Conservation (phyloP, 2,329 filamentous ascomycete genomes). For the Hypoxylon sp. region DNA sequence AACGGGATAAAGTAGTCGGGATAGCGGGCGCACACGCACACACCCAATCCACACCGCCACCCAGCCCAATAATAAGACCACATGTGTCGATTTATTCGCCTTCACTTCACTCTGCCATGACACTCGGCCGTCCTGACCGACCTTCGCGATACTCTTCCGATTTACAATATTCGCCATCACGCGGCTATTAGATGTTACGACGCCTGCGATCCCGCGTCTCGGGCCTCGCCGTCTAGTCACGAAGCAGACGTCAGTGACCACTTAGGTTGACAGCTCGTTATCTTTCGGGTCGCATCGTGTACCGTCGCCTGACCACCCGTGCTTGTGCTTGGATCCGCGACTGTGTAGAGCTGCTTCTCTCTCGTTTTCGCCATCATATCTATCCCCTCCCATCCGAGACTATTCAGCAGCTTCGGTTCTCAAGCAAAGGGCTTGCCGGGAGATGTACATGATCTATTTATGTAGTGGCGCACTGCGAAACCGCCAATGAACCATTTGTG, state of each 20-base stretch:
- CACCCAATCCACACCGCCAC: constrained; percentile 21
- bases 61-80: constrained; percentile 21
- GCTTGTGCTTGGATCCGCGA: background rate
- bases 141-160: background rate
- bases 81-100: constrained; percentile 30
- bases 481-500: too few species aligned
- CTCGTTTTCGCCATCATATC: background rate
- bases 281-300: background rate
- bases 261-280: background rate
- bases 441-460: background rate
- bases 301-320: background rate
- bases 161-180: constrained; percentile 7
- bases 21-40: too few species aligned
- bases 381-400: background rate
- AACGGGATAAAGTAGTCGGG: too few species aligned
- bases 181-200: constrained; percentile 12
- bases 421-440: background rate
- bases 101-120: background rate
- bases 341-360: background rate
- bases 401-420: background rate
- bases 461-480: background rate
- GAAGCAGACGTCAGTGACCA: background rate
- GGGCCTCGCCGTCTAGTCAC: constrained; percentile 4
- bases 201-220: constrained; percentile 3
- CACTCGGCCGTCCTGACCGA: too few species aligned